Percentiles rank a stretch among this genome's conserved stretches.
These are phyloP conservation scores for Ophiognomonia clavigignenti-juglandacearum DNA, from an alignment of 2,329 filamentous ascomycete species.

Conservation along the genomic window DNA sequence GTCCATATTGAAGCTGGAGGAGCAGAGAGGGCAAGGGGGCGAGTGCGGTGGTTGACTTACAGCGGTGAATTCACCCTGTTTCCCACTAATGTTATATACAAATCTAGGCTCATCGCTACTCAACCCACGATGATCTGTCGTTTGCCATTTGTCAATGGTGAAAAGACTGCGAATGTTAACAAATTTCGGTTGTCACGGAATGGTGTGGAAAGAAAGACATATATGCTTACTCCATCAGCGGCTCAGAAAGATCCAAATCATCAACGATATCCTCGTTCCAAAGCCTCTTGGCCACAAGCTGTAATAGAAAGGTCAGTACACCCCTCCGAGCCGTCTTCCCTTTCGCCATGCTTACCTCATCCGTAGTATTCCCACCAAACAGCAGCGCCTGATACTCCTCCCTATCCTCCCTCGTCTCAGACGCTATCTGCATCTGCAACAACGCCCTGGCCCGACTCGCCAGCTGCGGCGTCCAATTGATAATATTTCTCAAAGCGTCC, in stretches of 20 bases:
- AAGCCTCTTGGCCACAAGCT: not conserved
- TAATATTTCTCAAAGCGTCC: not conserved
- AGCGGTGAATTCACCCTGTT: conserved; percentile 6
- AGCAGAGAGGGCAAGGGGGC: not conserved
- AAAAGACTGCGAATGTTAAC: conserved; percentile 7
- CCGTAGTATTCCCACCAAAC: conserved; percentile 1
- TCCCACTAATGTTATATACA: conserved; percentile 4
- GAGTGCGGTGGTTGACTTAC: not conserved
- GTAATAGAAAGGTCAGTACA: not conserved
- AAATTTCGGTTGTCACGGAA: no score
- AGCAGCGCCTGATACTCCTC: conserved; percentile 13
- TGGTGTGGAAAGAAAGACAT: no score
- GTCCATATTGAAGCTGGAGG: not conserved
- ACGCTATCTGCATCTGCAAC: not conserved
- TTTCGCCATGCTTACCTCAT: not conserved
- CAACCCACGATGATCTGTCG: not conserved
- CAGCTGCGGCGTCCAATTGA: no score
- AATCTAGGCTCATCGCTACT: not conserved
- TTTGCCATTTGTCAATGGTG: conserved; percentile 3
- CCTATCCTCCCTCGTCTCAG: not conserved
- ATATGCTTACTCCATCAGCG: conserved; percentile 7
- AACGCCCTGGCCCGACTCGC: not conserved
- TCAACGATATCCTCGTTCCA: conserved; percentile 3
- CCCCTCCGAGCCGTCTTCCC: not conserved
- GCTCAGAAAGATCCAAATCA: conserved; percentile 1